Base-by-base conservation (phyloP, 306 rosid species). In the Sesbania bispinosa region DNA sequence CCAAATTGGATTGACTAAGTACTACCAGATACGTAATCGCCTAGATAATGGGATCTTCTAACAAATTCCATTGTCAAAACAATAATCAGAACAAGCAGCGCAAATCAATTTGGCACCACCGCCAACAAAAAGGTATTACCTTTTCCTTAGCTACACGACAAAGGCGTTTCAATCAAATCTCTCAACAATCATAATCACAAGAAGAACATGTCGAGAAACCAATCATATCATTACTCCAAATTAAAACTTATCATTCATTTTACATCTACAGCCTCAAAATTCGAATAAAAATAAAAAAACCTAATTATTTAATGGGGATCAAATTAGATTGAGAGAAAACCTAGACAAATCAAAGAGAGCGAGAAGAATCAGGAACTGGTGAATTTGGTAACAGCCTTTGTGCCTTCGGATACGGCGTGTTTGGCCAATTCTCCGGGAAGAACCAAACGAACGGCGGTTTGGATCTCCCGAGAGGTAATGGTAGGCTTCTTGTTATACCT, bases 371-470 rank as follows among this genome's bases (percentile, higher is more conserved):
- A 88, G 69, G 91, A 86, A 35, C 93, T 88, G 0, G 93, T 88
- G 30, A 90, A 90, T 72, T 88, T 90, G 8, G 93, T 86, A 0
- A 90, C 91, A 0, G 93, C 96, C 79, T 90, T 90, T 0, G 93
- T 90, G 0, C 96, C 96, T 55, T 90, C 96, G 0, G 96, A 90
- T 0, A 88, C 96, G 0, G 93, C 96, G 53, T 90, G 96, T 36
- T 90, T 90, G 21, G 93, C 96, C 33, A 90, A 69, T 54, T 90
- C 96, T 0, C 96, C 96, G 2, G 93, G 96, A 10, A 90, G 82
- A 14, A 90, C 96, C 23, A 90, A 82, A 33, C 96, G 70, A 0
- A 90, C 96, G 0, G 96, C 96, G 0, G 93, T 87, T 60, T 90
- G 93, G 69, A 90, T 90, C 81, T 90, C 96, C 73, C 96, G 61